Conservation (phyloP, 768 basidiomycete species). For the Chalciporus sphaerocephalus region DNA sequence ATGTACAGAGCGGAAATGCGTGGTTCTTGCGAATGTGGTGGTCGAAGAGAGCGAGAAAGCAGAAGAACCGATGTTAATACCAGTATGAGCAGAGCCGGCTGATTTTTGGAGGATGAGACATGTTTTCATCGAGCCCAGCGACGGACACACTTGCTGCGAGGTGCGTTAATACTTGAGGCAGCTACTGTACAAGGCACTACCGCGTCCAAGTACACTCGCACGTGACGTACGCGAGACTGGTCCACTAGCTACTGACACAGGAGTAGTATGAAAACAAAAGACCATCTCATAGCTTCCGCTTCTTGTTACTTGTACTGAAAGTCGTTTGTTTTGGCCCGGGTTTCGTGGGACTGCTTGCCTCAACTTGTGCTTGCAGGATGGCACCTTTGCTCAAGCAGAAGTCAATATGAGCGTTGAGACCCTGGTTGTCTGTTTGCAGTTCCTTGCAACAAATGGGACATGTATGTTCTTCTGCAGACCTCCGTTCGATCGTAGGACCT, state of each 20-base stretch:
- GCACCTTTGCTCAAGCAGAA: conserved; percentile 79
- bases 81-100: conserved; percentile 1
- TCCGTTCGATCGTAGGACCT: conserved; percentile 16
- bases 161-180: too few species aligned
- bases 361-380: conserved; percentile 64
- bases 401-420: conserved; percentile 84
- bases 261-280: neutral
- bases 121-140: conserved; percentile 17
- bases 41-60: too few species aligned
- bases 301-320: neutral
- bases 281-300: conserved; percentile 16
- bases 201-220: neutral
- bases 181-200: too few species aligned
- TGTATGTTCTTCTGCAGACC: conserved; percentile 26
- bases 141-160: neutral
- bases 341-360: conserved; percentile 23
- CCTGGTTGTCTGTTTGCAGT: conserved; percentile 67
- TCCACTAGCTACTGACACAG: neutral
- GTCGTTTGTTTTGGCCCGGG: neutral
- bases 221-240: neutral
- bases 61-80: neutral
- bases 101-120: conserved; percentile 19
- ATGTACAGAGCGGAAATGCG: neutral
- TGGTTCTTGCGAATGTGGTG: neutral
- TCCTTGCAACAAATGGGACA: conserved; percentile 73